phyloP scores from a whole-genome alignment of 306 rosid species.

The Cercis canadensis region DNA sequence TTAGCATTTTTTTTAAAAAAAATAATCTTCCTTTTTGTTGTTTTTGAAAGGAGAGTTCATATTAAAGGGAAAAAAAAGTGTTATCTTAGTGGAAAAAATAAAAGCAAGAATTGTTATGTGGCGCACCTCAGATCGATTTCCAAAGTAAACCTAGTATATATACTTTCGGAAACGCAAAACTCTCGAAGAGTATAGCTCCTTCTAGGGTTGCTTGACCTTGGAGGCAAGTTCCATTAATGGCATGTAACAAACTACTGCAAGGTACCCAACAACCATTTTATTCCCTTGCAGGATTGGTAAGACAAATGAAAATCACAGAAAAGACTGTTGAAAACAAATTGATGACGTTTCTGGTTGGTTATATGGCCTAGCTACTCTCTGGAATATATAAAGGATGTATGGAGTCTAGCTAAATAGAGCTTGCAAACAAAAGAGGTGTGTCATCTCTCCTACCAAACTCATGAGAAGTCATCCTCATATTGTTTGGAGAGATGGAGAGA shows the following conservation, averaged over 20 bases:
- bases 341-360: not conserved
- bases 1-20: no score
- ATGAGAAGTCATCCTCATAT: not conserved
- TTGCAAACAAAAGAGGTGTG: not conserved
- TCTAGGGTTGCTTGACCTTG: not conserved
- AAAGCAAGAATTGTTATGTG: no score
- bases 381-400: not conserved
- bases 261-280: not conserved
- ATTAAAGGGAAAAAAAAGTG: no score
- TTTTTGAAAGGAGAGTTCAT: no score
- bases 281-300: not conserved
- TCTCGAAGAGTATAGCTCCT: no score
- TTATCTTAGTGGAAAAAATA: no score
- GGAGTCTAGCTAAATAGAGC: not conserved
- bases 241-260: conserved; percentile 5
- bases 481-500: not conserved
- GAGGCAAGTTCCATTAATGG: conserved; percentile 1
- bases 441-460: not conserved
- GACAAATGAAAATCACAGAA: not conserved
- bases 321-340: not conserved
- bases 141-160: no score
- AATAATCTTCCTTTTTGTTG: no score
- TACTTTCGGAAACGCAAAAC: no score
- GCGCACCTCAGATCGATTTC: no score
- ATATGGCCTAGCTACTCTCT: no score